These are phyloP conservation scores for Citrus cavaleriei DNA, from an alignment of 345 rosid genomes.

Conservation along the genomic window DNA sequence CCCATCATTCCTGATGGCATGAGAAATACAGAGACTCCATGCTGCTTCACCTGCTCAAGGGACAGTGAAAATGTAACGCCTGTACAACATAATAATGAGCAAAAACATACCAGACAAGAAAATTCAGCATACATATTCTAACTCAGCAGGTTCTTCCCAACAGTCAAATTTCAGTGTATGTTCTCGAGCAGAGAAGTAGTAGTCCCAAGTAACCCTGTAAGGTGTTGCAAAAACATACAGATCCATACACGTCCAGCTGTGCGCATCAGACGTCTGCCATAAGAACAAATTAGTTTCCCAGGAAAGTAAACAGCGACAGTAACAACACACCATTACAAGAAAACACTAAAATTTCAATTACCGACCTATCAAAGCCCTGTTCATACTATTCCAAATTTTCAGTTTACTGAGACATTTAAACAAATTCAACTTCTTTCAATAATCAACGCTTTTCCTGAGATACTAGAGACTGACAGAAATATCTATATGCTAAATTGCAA, in stretches of 20 bases:
- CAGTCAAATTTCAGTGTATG: constrained; percentile 78
- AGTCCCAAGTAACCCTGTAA: constrained; percentile 93
- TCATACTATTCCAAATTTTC: neutral
- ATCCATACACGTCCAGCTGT: constrained; percentile 98
- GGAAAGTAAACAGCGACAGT: neutral
- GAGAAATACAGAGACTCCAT: constrained; percentile 90
- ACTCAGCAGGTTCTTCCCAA: constrained; percentile 90
- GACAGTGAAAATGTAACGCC: constrained; percentile 6
- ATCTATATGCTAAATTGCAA: neutral
- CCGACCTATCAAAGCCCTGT: neutral
- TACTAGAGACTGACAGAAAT: neutral
- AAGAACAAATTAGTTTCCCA: neutral
- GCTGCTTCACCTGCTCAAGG: constrained; percentile 75
- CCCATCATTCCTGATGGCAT: constrained; percentile 99
- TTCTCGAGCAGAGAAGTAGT: constrained; percentile 76
- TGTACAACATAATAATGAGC: neutral
- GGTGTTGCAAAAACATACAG: constrained; percentile 97
- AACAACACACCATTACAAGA: neutral
- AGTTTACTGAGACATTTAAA: neutral
- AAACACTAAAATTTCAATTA: neutral
- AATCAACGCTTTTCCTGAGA: neutral
- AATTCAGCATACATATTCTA: constrained; percentile 67
- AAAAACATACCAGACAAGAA: neutral
- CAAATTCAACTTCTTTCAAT: neutral
- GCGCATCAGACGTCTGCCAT: constrained; percentile 72